Percentiles rank a stretch among this genome's conserved stretches.
These are phyloP conservation scores for Rhodotorula babjevae DNA, from an alignment of 768 basidiomycete species.

Conservation along the genomic window DNA sequence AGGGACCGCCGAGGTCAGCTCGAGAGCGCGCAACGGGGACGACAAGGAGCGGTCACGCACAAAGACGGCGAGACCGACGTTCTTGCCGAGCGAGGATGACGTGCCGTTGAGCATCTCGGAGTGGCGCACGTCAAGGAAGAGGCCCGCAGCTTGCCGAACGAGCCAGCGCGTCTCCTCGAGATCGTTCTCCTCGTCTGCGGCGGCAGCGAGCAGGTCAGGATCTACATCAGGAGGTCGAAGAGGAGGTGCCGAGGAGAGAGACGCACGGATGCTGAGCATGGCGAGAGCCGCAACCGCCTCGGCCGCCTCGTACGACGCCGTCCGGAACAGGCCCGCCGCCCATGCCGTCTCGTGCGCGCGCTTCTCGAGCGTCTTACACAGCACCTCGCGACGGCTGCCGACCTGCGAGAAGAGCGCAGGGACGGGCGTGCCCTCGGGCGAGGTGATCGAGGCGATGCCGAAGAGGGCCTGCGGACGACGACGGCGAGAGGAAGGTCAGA, in stretches of 20 bases:
- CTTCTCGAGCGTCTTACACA: neutral
- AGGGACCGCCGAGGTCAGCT: neutral
- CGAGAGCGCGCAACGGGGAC: neutral
- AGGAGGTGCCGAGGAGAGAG: neutral
- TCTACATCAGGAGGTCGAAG: neutral
- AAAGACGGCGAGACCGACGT: constrained; percentile 8
- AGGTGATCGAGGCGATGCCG: constrained; percentile 5
- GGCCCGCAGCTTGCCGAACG: constrained; percentile 15
- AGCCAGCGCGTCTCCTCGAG: constrained; percentile 9
- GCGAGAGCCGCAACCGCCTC: constrained; percentile 13
- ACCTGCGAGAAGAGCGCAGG: constrained; percentile 4
- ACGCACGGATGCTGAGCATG: constrained; percentile 8
- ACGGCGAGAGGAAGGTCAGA: neutral
- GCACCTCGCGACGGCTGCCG: constrained; percentile 2
- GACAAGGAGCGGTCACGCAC: neutral
- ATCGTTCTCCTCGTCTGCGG: constrained; percentile 26
- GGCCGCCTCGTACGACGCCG: neutral
- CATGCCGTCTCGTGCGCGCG: constrained; percentile 14
- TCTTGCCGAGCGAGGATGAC: neutral
- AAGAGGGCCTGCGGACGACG: constrained; percentile 1
- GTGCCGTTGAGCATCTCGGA: neutral
- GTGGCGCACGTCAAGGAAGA: constrained; percentile 22
- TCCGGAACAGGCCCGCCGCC: constrained; percentile 6
- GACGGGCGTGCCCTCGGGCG: constrained; percentile 1
- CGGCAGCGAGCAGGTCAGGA: neutral